Conservation (phyloP, 1,284 basidiomycete genomes). For the Hemileia vastatrix region DNA sequence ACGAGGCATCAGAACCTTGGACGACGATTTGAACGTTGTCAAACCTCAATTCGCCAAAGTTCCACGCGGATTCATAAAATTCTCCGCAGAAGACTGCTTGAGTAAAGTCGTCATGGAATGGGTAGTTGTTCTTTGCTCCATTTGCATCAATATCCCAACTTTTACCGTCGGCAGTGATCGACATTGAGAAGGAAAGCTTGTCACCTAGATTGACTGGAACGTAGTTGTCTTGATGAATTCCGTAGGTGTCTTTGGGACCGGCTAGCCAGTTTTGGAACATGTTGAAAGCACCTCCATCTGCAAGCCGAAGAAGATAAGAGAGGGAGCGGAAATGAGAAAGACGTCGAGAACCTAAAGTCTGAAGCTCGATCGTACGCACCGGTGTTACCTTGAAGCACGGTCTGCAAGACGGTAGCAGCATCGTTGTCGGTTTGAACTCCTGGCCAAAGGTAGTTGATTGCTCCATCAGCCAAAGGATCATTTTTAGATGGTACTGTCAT, state of each 20-base stretch:
- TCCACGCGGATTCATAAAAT: conserved; percentile 1
- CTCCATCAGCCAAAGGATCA: neutral
- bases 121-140: neutral
- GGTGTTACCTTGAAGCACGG: neutral
- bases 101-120: neutral
- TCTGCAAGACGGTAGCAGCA: neutral
- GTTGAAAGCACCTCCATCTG: neutral
- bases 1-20: neutral
- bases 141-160: neutral
- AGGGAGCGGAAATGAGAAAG: neutral
- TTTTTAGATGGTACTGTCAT: neutral
- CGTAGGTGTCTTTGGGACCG: neutral
- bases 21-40: neutral
- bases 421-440: neutral
- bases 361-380: neutral
- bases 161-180: neutral
- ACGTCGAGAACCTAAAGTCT: neutral
- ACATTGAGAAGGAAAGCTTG: neutral
- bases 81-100: neutral
- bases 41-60: neutral
- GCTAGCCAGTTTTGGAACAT: neutral
- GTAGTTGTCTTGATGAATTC: neutral
- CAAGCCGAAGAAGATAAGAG: neutral
- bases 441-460: neutral
- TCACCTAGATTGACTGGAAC: neutral